Evolutionary conservation across 441 rosid species (phyloP).

Genomic region (Gossypium armourianum): DNA sequence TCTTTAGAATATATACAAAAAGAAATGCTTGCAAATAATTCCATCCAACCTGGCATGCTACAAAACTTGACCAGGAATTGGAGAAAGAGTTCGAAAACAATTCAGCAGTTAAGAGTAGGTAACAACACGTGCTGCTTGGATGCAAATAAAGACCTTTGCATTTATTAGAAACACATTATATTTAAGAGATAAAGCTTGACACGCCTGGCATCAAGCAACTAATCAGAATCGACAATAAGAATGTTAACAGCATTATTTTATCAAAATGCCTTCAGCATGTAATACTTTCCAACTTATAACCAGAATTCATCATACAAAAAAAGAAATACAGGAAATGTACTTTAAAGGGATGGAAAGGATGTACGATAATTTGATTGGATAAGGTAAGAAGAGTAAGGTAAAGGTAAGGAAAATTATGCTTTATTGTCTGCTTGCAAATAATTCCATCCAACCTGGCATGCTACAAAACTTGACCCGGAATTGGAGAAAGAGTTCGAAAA

Average conservation of each 20-base stretch:
- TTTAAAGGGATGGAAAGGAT: not conserved
- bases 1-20: not conserved
- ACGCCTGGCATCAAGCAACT: not conserved
- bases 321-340: not conserved
- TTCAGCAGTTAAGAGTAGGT: not conserved
- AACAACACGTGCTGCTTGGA: not conserved
- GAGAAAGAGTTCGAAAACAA: not conserved
- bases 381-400: not conserved
- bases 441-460: not conserved
- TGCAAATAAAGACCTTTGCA: not conserved
- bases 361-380: not conserved
- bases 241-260: not conserved
- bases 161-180: not conserved
- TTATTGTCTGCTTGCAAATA: not conserved
- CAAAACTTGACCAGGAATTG: not conserved
- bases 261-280: not conserved
- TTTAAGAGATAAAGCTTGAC: not conserved
- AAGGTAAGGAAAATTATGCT: not conserved
- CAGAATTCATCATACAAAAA: not conserved
- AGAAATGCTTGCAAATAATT: not conserved
- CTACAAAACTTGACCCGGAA: not conserved
- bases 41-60: not conserved
- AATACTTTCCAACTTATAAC: not conserved
- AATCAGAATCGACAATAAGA: not conserved
- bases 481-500: not conserved